Evolutionary conservation across 2,329 filamentous ascomycete genomes (phyloP), one percentile per base, ranked within the genome.

Genomic region (Amylocarpus encephaloides): DNA sequence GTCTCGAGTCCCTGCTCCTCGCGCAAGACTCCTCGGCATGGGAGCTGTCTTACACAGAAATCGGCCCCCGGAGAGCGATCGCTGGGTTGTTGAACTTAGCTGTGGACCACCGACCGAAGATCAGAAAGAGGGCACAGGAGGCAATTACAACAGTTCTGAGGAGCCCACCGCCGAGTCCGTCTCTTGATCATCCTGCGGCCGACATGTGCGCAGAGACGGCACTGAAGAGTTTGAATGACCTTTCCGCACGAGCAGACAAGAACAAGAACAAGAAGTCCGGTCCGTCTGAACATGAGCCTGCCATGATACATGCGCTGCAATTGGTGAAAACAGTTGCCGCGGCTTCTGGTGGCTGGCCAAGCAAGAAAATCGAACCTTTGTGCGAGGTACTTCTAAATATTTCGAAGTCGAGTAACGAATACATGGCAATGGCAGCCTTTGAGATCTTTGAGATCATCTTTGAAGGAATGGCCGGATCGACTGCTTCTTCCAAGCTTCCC

Each of bases 361-460:
- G 86, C 72, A 89, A 86, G 73, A 95, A 95, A 71, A 95, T 96
- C 48, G 93, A 98, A 70, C 76, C 85, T 2, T 73, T 98, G 32
- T 96, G 91, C 68, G 91, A 97, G 68, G 73, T 95, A 48, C 73
- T 98, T 51, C 80, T 98, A 59, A 83, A 83, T 59, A 95, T 97
- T 54, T 92, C 92, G 29, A 85, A 85, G 64, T 91, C 87, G 7
- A 93, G 83, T 67, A 96, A 94, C 67, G 91, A 97, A 66, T 95
- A 92, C 67, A 84, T 98, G 74, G 95, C 91, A 30, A 94, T 97
- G 85, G 86, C 88, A 10, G 87, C 91, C 0, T 96, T 98, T 62
- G 92, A 96, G 58, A 92, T 97, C 3, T 98, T 98, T 62, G 93
- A 98, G 68, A 86, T 95, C 67, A 95, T 97, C 40, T 97, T 98